Conservation (phyloP, 2,329 filamentous ascomycete genomes). For the Tetracladium maxilliforme region DNA sequence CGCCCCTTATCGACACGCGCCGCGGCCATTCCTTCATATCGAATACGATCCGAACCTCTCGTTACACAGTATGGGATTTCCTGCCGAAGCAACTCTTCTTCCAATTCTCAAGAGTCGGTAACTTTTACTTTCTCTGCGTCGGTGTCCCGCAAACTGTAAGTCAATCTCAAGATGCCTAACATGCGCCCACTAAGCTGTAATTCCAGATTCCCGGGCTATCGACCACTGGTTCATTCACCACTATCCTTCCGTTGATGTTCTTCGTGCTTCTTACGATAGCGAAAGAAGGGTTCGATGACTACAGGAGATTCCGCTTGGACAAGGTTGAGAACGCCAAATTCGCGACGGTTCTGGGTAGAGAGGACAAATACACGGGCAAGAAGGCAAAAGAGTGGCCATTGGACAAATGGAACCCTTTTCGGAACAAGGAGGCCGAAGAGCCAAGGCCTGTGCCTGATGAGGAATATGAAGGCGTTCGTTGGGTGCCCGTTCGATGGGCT, state of each 20-base stretch:
- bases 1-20: slow-evolving; percentile 59
- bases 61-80: slow-evolving; percentile 84
- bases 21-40: slow-evolving; percentile 57
- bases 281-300: slow-evolving; percentile 86
- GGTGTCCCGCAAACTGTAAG: no score
- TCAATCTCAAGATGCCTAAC: no score
- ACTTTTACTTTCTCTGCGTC: slow-evolving; percentile 87
- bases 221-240: slow-evolving; percentile 80
- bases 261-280: slow-evolving; percentile 80
- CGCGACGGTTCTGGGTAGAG: slow-evolving; percentile 49
- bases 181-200: no score
- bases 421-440: no score
- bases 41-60: slow-evolving; percentile 77
- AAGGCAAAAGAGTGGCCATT: no score
- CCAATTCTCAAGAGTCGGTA: slow-evolving; percentile 86
- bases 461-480: slow-evolving; percentile 10
- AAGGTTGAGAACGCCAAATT: slow-evolving; percentile 71
- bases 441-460: no score
- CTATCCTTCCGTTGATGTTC: slow-evolving; percentile 64
- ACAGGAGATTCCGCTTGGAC: slow-evolving; percentile 68
- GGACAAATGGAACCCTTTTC: slow-evolving; percentile 16
- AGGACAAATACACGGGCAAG: no score
- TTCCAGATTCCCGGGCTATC: slow-evolving; percentile 84
- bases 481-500: slow-evolving; percentile 40
- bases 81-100: slow-evolving; percentile 76